Base-by-base conservation (phyloP, 495 filamentous ascomycete genomes). In the Penicillium robsamsonii region DNA sequence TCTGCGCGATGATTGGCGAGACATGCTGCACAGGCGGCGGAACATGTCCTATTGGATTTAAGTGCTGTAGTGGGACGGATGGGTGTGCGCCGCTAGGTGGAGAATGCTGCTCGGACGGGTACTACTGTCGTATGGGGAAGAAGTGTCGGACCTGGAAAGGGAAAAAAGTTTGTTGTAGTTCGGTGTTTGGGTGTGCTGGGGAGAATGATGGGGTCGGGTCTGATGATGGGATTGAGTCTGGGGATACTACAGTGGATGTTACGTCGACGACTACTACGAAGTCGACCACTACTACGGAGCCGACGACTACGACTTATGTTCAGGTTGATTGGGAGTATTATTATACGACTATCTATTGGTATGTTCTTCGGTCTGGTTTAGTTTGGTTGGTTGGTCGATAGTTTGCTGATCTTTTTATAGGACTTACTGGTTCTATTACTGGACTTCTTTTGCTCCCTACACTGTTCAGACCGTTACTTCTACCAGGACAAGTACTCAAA, bases 401-500 rank as follows among this genome's bases (percentile, higher is more conserved):
- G 7, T 29, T 22, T 6, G 25, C 53, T 63, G 22, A 61, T 31
- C 18, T n/a, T 15, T 18, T 8, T 13, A 15, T 41, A 67, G 64
- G 64, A 57, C 61, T 15, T 67, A 59, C 17, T 67, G 50, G 48
- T 61, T 51, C 42, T 67, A 64, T 15, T 64, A 55, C 52, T 67
- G 64, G 64, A 67, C 64, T 17, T 64, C 64, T 29, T 50, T 25
- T 31, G 24, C 49, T 1, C 61, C 64, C 4, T 67, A 67, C 46
- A 64, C 58, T 1, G 50, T 50, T 9, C 40, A 33, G 43, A 61
- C 58, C 0, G 61, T 67, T 5, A 67, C 64, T 9, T 67, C 64
- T 0, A 67, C 64, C 1, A 29, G 15, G 9, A 62, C 55, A 7
- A 64, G 53, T 3, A 67, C 61, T 1, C 50, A 20, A 1, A 64